Evolutionary conservation across 1,139 yeast species (phyloP).

Genomic region (Saccharomycopsis phalli): DNA sequence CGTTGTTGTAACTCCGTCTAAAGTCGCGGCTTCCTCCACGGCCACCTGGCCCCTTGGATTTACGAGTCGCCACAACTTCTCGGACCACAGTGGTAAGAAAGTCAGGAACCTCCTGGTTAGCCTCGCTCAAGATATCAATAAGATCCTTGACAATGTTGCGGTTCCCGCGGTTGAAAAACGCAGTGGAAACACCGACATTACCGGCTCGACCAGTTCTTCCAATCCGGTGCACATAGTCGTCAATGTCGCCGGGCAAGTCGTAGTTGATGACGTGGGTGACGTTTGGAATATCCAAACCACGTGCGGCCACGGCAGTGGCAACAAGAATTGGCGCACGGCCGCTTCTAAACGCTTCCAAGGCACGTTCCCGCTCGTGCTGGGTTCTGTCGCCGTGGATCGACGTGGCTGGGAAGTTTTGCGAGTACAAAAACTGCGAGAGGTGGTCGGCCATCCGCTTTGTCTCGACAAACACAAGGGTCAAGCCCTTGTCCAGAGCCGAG

Average conservation of each 20-base stretch:
- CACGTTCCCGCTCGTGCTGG: conserved; percentile 96
- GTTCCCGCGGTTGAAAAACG: conserved; percentile 96
- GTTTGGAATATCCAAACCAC: conserved; percentile 99
- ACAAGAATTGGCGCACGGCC: conserved; percentile 90
- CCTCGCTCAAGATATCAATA: conserved; percentile 81
- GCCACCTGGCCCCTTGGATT: conserved; percentile 44
- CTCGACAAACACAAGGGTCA: conserved; percentile 92
- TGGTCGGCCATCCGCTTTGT: conserved; percentile 98
- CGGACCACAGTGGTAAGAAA: conserved; percentile 75
- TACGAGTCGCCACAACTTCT: conserved; percentile 60
- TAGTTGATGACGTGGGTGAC: conserved; percentile 96
- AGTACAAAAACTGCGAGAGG: conserved; percentile 83
- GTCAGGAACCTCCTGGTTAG: conserved; percentile 94
- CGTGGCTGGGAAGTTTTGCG: conserved; percentile 90
- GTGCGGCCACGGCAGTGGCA: conserved; percentile 98
- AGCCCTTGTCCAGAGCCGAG: conserved; percentile 57
- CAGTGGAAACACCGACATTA: conserved; percentile 96
- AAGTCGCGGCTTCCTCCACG: conserved; percentile 18
- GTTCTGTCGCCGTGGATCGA: conserved; percentile 99
- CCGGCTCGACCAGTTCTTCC: conserved; percentile 99
- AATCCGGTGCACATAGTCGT: conserved; percentile 97
- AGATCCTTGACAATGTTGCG: conserved; percentile 82
- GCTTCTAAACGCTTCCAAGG: conserved; percentile 77
- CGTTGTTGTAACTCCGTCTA: conserved; percentile 10
- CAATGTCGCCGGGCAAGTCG: conserved; percentile 94